phyloP scores from a whole-genome alignment of 805 yeast species.

The Nakazawaea holstii region DNA sequence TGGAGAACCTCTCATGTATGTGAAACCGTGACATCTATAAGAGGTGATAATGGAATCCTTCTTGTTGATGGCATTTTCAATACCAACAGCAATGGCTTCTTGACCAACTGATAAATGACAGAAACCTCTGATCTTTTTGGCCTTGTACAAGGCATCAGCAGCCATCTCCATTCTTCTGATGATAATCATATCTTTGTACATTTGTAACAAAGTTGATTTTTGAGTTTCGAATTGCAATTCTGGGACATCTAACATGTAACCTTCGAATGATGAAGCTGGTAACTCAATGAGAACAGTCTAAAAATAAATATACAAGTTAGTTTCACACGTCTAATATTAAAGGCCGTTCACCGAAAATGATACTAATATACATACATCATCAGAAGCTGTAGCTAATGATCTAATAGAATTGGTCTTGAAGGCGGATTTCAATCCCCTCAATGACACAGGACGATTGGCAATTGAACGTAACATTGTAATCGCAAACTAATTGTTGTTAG shows the following conservation, averaged over 20 bases:
- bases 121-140: constrained; percentile 98
- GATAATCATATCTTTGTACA: constrained; percentile 94
- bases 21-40: constrained; percentile 98
- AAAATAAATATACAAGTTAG: not conserved
- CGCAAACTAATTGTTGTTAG: not conserved
- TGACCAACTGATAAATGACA: constrained; percentile 98
- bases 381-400: constrained; percentile 26
- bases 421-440: constrained; percentile 15
- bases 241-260: constrained; percentile 75
- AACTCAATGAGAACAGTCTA: constrained; percentile 43
- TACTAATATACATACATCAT: constrained; percentile 18
- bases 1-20: constrained; percentile 92
- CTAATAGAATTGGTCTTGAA: constrained; percentile 18
- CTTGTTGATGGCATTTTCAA: constrained; percentile 85
- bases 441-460: constrained; percentile 13
- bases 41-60: constrained; percentile 92
- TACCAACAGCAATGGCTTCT: constrained; percentile 98
- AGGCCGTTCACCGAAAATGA: not conserved
- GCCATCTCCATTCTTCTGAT: constrained; percentile 99
- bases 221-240: constrained; percentile 69
- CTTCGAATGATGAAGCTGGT: constrained; percentile 80
- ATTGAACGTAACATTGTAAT: constrained; percentile 18
- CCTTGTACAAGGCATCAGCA: constrained; percentile 95
- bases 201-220: constrained; percentile 73
- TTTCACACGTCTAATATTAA: not conserved